phyloP scores from a whole-genome alignment of 2,329 filamentous ascomycete genomes.

The Neonectria hederae region DNA sequence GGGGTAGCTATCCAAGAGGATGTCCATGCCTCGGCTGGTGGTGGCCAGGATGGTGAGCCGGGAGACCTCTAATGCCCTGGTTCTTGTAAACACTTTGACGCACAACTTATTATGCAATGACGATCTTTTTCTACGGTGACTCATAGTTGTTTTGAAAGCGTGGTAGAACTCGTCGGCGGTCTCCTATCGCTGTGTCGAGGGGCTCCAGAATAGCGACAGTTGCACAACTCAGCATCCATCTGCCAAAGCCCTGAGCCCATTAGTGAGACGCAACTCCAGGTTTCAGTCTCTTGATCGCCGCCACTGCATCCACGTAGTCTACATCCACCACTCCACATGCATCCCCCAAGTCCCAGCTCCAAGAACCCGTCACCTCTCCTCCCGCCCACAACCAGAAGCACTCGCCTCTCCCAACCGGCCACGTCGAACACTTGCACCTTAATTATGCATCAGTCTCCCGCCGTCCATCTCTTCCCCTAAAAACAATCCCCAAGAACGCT shows the following conservation, averaged over 20 bases:
- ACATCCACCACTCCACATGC: not conserved
- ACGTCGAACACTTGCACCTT: conserved; percentile 2
- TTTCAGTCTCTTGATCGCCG: not conserved
- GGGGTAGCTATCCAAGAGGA: conserved; percentile 10
- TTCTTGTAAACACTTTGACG: conserved; percentile 12
- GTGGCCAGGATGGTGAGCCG: not conserved
- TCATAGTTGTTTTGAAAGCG: not conserved
- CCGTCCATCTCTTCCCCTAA: not conserved
- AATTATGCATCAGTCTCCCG: not conserved
- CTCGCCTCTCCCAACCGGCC: conserved; percentile 15
- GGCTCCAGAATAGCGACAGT: not conserved
- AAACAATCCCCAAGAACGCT: not conserved
- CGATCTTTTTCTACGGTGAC: conserved; percentile 4
- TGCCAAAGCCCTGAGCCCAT: not conserved
- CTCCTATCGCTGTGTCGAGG: not conserved
- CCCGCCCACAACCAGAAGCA: not conserved
- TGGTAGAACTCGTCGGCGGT: not conserved
- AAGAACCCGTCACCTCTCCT: conserved; percentile 1
- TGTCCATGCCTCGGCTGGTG: not conserved
- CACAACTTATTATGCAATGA: conserved; percentile 16
- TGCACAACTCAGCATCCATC: not conserved
- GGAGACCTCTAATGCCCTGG: conserved; percentile 15
- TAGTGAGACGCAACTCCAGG: not conserved
- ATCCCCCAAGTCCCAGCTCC: not conserved
- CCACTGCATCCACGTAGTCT: not conserved